Evolutionary conservation across 768 basidiomycete species (phyloP).

Genomic region (Coprinellus micaceus): DNA sequence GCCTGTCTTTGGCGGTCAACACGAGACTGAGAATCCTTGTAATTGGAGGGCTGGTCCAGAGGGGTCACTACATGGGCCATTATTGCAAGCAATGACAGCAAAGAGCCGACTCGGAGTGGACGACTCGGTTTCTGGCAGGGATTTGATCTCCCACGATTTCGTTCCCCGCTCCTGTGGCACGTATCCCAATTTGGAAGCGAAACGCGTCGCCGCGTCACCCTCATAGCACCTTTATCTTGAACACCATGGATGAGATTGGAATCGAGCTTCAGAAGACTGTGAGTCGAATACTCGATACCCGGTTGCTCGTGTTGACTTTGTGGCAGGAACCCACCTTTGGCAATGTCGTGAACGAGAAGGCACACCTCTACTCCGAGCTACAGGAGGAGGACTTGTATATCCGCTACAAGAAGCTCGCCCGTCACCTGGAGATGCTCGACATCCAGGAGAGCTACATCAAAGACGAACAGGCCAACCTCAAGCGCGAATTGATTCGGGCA

Average conservation of each 20-base stretch:
- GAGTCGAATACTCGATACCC: slow-evolving; percentile 22
- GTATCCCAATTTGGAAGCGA: slow-evolving; percentile 27
- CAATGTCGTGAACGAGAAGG: slow-evolving; percentile 84
- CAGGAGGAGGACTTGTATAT: slow-evolving; percentile 93
- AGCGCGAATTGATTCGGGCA: slow-evolving; percentile 95
- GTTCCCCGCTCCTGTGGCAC: not conserved
- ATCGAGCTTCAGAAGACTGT: slow-evolving; percentile 83
- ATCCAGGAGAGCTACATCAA: slow-evolving; percentile 97
- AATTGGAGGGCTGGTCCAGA: slow-evolving; percentile 93
- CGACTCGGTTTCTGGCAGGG: slow-evolving; percentile 1
- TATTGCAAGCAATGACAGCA: slow-evolving; percentile 15
- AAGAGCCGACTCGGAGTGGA: slow-evolving; percentile 2
- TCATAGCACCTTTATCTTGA: slow-evolving; percentile 23
- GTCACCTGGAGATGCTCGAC: slow-evolving; percentile 92
- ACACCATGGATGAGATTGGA: slow-evolving; percentile 81
- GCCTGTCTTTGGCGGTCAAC: slow-evolving; percentile 77
- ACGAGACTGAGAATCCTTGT: slow-evolving; percentile 88
- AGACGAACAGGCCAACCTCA: slow-evolving; percentile 96
- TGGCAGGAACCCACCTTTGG: slow-evolving; percentile 88
- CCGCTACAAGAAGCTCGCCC: slow-evolving; percentile 94
- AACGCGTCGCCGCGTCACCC: slow-evolving; percentile 42
- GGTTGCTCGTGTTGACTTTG: not conserved
- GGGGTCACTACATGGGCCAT: slow-evolving; percentile 85
- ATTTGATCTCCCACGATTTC: slow-evolving; percentile 33
- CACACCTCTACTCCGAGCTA: slow-evolving; percentile 79